Percentiles rank a stretch among this genome's conserved stretches.
phyloP scores from a whole-genome alignment of 495 filamentous ascomycete species.

The Aspergillus panamensis region DNA sequence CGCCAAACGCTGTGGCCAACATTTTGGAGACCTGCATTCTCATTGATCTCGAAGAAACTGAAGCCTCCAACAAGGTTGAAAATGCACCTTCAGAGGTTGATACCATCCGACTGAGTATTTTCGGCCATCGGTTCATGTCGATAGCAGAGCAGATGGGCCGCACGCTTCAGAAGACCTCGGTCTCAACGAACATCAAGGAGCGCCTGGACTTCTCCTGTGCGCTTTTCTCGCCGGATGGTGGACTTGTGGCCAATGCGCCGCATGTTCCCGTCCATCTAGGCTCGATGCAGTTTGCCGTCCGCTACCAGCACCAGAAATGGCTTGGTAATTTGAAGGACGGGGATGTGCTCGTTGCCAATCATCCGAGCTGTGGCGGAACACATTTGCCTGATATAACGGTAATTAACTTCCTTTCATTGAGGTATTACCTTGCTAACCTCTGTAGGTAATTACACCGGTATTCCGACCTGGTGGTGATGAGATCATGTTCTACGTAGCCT shows the following conservation, averaged over 20 bases:
- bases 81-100: conserved; percentile 67
- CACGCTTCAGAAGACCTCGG: conserved; percentile 93
- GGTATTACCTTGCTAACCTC: neutral
- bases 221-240: conserved; percentile 86
- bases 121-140: conserved; percentile 96
- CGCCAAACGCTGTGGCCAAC: conserved; percentile 62
- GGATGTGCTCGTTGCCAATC: conserved; percentile 93
- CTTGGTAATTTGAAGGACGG: conserved; percentile 78
- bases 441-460: conserved; percentile 70
- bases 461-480: conserved; percentile 68
- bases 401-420: neutral
- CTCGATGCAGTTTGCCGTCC: conserved; percentile 73
- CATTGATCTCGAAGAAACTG: conserved; percentile 40
- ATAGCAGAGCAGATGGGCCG: conserved; percentile 98
- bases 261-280: conserved; percentile 93
- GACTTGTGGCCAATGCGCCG: conserved; percentile 90
- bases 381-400: conserved; percentile 92
- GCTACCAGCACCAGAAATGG: conserved; percentile 92
- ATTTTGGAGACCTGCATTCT: conserved; percentile 45
- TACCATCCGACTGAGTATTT: conserved; percentile 92
- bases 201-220: conserved; percentile 95
- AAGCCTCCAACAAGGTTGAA: conserved; percentile 45
- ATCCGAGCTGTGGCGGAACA: conserved; percentile 89
- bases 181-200: conserved; percentile 98
- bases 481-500: conserved; percentile 96